Evolutionary conservation across 192 early-diverging fungal species (phyloP).

Genomic region (Umbelopsis vinacea): DNA sequence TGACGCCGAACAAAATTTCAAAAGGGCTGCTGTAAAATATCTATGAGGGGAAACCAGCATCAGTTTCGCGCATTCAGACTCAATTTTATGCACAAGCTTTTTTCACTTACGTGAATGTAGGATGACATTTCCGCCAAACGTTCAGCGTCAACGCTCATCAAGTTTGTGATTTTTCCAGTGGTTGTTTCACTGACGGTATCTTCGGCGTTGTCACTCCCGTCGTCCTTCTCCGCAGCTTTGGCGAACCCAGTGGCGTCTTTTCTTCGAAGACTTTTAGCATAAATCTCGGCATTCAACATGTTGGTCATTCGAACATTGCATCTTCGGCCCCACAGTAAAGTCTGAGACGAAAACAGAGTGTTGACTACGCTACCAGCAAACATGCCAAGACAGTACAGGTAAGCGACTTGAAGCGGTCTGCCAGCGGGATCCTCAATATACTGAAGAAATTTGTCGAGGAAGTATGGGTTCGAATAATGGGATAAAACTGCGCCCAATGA

Average conservation of each 20-base stretch:
- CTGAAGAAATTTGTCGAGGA: slow-evolving; percentile 44
- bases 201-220: slow-evolving; percentile 5
- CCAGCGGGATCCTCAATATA: slow-evolving; percentile 42
- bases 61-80: background rate
- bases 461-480: slow-evolving; percentile 56
- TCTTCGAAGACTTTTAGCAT: slow-evolving; percentile 51
- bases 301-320: slow-evolving; percentile 55
- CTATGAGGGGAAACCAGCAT: slow-evolving; percentile 6
- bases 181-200: slow-evolving; percentile 30
- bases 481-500: slow-evolving; percentile 40
- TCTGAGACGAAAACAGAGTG: slow-evolving; percentile 41
- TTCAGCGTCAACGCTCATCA: slow-evolving; percentile 77
- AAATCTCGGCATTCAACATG: slow-evolving; percentile 57
- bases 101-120: slow-evolving; percentile 55
- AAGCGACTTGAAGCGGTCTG: slow-evolving; percentile 45
- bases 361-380: slow-evolving; percentile 48
- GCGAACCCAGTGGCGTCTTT: slow-evolving; percentile 49
- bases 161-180: slow-evolving; percentile 72
- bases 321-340: slow-evolving; percentile 55
- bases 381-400: slow-evolving; percentile 53
- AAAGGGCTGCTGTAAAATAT: slow-evolving; percentile 68
- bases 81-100: no score
- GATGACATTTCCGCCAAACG: slow-evolving; percentile 61
- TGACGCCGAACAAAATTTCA: slow-evolving; percentile 66
- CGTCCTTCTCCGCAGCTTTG: slow-evolving; percentile 32